Base-by-base conservation (phyloP, 345 rosid species). In the Syzygium oleosum region DNA sequence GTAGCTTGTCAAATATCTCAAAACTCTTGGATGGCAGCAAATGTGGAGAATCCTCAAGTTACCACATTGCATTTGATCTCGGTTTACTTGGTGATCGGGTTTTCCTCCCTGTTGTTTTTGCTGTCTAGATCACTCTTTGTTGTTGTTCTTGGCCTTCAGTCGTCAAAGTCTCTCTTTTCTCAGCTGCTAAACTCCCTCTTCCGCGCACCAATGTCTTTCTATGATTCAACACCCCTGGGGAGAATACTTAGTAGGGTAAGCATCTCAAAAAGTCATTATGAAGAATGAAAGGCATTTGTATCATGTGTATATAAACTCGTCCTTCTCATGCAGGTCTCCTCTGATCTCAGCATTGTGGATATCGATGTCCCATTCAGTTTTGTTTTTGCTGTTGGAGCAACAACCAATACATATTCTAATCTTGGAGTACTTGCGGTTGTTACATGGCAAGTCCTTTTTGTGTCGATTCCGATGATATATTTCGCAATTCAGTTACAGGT, bases 371-470 rank as follows among this genome's bases (percentile, higher is more conserved):
- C 99, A 16, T 97, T 96, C 43, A 52, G 92, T 88, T 88, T 97
- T 43, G 88, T 95, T 86, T 94, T 94, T 88, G 94, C 97, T 86
- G 90, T 92, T 80, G 98, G 92, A 12, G 92, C 98, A 51, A 93
- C 98, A 34, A 86, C 86, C 21, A 95, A 95, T 94, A 86, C 95
- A 38, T 92, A 91, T 85, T 85, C 91, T 86, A 97, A 91, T 90
- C 98, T 97, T 89, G 95, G 95, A 91, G 99, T 95, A 68, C 92
- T 97, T 52, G 95, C 96, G 86, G 93, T 94, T 87, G 93, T 97
- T 78, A 93, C 97, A 43, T 97, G 99, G 99, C 99, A 96, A 93
- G 97, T 95, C 88, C 89, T 97, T 91, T 94, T 97, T 52, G 94
- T 95, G 46, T 92, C 95, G 80, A 89, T 97, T 85, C 99, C 99